Evolutionary conservation across 202 grass and related monocot genomes (phyloP).

Genomic region (Panicum virgatum): DNA sequence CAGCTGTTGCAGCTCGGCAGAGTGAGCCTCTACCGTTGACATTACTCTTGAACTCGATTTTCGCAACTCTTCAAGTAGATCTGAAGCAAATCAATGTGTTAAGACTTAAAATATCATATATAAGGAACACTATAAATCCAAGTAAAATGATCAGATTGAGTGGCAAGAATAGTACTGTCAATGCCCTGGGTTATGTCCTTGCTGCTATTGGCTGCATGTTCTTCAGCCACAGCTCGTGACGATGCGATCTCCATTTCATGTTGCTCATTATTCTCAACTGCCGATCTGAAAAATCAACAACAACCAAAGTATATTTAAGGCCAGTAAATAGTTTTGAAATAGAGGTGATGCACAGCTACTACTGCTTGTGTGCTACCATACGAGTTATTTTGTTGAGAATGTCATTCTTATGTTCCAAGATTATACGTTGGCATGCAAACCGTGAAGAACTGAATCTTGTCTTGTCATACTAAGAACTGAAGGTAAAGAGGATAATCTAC

Average conservation of each 20-base stretch:
- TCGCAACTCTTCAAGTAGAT: conserved; percentile 38
- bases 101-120: too few species aligned
- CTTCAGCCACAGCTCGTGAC: conserved; percentile 53
- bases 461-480: background rate
- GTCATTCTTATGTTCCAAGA: background rate
- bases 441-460: background rate
- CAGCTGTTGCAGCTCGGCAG: conserved; percentile 47
- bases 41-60: conserved; percentile 53
- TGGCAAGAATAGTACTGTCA: conserved; percentile 53
- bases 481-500: conserved; percentile 21
- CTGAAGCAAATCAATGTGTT: conserved; percentile 33
- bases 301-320: background rate
- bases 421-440: background rate
- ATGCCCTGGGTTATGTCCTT: conserved; percentile 61
- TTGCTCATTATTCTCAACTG: conserved; percentile 63
- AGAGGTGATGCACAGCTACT: background rate
- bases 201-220: conserved; percentile 45
- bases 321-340: background rate
- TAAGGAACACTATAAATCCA: background rate
- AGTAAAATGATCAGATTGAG: background rate
- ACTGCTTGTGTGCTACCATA: background rate
- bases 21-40: conserved; percentile 52
- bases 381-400: background rate
- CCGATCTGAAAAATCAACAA: conserved; percentile 53
- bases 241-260: conserved; percentile 71